Evolutionary conservation across 2,329 filamentous ascomycete genomes (phyloP).

Genomic region (Talaromyces sp.): DNA sequence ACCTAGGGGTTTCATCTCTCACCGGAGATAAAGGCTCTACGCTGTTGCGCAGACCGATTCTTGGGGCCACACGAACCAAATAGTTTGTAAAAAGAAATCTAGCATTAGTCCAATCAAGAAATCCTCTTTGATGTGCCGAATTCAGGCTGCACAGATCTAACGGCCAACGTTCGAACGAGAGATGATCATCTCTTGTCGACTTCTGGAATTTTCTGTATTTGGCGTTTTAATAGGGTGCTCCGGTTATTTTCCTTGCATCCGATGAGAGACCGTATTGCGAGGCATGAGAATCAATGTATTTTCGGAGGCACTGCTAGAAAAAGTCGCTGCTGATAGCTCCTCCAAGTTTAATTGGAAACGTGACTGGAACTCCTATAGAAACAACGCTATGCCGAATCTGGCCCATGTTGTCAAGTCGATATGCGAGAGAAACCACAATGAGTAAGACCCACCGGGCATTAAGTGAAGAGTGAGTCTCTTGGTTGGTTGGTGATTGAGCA

Average conservation of each 20-base stretch:
- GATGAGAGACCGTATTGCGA: background rate
- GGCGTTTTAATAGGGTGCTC: background rate
- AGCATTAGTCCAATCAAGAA: background rate
- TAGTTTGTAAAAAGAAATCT: background rate
- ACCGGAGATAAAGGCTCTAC: background rate
- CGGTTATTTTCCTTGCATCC: background rate
- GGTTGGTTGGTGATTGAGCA: background rate
- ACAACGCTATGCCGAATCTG: background rate
- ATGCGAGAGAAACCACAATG: slow-evolving; percentile 3
- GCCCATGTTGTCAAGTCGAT: background rate
- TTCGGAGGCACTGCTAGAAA: background rate
- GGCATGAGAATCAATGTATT: background rate
- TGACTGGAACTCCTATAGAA: background rate
- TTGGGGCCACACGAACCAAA: background rate
- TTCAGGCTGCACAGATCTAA: slow-evolving; percentile 14
- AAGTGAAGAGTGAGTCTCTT: background rate
- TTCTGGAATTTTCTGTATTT: slow-evolving; percentile 13
- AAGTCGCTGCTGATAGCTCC: background rate
- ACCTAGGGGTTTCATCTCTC: background rate
- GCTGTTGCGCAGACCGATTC: background rate
- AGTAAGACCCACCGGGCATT: background rate
- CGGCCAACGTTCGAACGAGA: background rate
- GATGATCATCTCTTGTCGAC: background rate
- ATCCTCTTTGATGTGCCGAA: background rate
- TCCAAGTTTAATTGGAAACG: slow-evolving; percentile 8